phyloP scores from a whole-genome alignment of 208 protist genomes.

The Crithidia bombi region DNA sequence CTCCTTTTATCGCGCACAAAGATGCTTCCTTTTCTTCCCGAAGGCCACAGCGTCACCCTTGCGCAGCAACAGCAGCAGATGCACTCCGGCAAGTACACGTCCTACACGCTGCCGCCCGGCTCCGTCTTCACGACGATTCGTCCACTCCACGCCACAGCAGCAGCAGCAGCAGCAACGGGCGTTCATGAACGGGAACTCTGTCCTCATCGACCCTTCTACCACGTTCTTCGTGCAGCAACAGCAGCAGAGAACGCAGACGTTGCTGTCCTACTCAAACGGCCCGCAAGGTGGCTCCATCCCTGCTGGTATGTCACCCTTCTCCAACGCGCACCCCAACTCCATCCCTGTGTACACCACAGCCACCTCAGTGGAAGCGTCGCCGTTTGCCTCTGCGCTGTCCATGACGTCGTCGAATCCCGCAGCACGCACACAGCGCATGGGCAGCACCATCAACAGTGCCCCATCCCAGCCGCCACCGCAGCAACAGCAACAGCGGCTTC shows the following conservation, averaged over 20 bases:
- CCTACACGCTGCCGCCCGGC: conserved; percentile 14
- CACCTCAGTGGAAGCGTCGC: not conserved
- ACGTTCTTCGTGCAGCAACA: conserved; percentile 17
- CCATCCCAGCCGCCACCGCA: not conserved
- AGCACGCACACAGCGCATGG: conserved; percentile 7
- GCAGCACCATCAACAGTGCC: conserved; percentile 1
- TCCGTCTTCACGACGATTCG: conserved; percentile 4
- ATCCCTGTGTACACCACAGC: conserved; percentile 4
- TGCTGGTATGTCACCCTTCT: conserved; percentile 5
- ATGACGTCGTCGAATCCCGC: not conserved
- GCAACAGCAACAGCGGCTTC: conserved; percentile 2
- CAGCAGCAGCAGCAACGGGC: conserved; percentile 17
- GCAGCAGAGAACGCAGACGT: conserved; percentile 11
- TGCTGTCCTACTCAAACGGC: conserved; percentile 11
- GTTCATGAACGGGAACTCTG: conserved; percentile 7
- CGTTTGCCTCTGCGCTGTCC: not conserved
- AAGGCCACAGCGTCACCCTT: not conserved
- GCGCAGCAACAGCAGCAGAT: conserved; percentile 14
- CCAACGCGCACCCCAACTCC: not conserved
- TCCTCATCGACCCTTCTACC: conserved; percentile 6
- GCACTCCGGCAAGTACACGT: conserved; percentile 16
- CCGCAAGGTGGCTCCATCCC: conserved; percentile 4
- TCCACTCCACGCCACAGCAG: not conserved
- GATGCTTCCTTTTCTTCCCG: conserved; percentile 7
- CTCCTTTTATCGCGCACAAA: not conserved